These are phyloP conservation scores for Coffea humblotiana DNA, from an alignment of 305 asterid genomes.

Conservation along the genomic window DNA sequence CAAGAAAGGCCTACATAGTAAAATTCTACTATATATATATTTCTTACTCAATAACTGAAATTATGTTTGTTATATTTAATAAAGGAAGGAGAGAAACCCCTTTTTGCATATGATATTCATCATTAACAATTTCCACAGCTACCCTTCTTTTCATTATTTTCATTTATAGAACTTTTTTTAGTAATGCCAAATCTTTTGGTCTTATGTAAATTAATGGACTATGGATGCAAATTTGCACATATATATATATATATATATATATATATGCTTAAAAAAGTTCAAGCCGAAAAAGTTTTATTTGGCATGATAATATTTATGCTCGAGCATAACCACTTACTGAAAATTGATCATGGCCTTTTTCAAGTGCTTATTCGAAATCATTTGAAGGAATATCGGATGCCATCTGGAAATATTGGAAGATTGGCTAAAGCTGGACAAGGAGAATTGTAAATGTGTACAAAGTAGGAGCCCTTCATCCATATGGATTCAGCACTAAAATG, in stretches of 20 bases:
- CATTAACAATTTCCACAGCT: background rate
- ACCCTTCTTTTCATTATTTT: background rate
- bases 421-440: background rate
- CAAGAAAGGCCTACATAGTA: background rate
- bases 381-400: background rate
- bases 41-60: background rate
- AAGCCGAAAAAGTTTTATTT: too few relatives aligned
- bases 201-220: background rate
- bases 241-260: too few relatives aligned
- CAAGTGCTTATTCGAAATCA: too few relatives aligned
- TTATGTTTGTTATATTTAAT: too few relatives aligned
- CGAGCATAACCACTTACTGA: background rate
- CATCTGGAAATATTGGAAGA: background rate
- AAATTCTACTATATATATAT: background rate
- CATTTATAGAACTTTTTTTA: background rate
- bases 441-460: background rate
- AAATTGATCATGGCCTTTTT: background rate
- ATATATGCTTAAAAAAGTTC: too few relatives aligned
- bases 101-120: background rate
- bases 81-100: too few relatives aligned
- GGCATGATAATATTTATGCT: background rate
- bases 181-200: background rate
- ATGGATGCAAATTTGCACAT: background rate
- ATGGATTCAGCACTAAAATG: too few relatives aligned
- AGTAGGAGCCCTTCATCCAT: too few relatives aligned